Evolutionary conservation across 192 early-diverging fungal genomes (phyloP).

Genomic region (Funneliformis geosporum): DNA sequence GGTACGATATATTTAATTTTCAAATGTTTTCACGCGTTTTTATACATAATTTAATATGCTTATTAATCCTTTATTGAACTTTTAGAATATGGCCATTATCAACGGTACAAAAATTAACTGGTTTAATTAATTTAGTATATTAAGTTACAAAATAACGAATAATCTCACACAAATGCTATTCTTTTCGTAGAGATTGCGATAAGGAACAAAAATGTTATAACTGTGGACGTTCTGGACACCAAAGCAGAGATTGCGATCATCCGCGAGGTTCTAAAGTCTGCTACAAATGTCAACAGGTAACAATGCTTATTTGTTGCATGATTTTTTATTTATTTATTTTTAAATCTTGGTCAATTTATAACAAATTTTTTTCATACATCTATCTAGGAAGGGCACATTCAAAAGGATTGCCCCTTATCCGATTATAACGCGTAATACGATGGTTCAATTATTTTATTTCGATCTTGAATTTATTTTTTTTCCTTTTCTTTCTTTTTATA

Average conservation of each 20-base stretch:
- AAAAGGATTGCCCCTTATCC: neutral
- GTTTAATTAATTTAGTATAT: neutral
- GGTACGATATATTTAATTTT: neutral
- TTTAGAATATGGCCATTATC: slow-evolving; percentile 1
- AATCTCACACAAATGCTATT: neutral
- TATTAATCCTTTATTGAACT: neutral
- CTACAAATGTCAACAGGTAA: slow-evolving; percentile 10
- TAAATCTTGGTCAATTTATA: neutral
- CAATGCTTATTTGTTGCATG: neutral
- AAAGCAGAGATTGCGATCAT: neutral
- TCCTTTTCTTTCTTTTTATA: neutral
- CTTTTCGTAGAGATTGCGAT: neutral
- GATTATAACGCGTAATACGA: neutral
- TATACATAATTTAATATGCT: neutral
- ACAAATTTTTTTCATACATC: neutral
- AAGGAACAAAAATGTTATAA: slow-evolving; percentile 13
- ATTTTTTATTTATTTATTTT: neutral
- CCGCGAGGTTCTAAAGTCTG: slow-evolving; percentile 14
- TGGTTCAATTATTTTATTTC: neutral
- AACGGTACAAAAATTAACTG: neutral
- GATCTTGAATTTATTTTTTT: neutral
- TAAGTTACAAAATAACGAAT: neutral
- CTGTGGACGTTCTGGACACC: neutral
- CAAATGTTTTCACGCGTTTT: neutral
- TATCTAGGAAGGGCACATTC: slow-evolving; percentile 7